Conservation (phyloP, 768 basidiomycete genomes). For the Guyanaporus albipodus region DNA sequence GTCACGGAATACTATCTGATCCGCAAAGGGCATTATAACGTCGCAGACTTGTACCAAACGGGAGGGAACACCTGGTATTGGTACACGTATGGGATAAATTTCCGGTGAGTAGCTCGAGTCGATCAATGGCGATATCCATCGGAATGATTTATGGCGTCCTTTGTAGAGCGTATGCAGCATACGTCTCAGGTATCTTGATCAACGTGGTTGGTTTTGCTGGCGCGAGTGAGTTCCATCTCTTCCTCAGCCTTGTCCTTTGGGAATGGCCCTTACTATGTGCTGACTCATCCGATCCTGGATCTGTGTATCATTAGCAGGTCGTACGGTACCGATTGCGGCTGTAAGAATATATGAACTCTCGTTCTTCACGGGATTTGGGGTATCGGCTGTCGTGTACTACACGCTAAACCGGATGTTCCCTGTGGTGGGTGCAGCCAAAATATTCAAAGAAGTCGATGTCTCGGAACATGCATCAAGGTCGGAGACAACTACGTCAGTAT, state of each 20-base stretch:
- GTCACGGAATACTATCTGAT: conserved; percentile 79
- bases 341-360: conserved; percentile 73
- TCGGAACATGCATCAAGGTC: conserved; percentile 25
- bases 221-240: conserved; percentile 45
- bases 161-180: conserved; percentile 58
- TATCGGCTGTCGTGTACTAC: conserved; percentile 63
- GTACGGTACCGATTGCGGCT: conserved; percentile 59
- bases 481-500: background rate
- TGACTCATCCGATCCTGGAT: background rate
- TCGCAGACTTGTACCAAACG: conserved; percentile 65
- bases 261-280: background rate
- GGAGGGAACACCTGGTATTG: conserved; percentile 63
- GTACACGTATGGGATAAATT: conserved; percentile 72
- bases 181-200: conserved; percentile 71
- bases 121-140: background rate
- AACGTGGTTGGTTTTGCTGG: conserved; percentile 82
- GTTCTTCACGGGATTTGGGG: conserved; percentile 81
- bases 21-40: conserved; percentile 63
- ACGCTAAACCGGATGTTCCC: conserved; percentile 58
- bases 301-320: conserved; percentile 41
- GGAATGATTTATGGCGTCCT: background rate
- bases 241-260: background rate
- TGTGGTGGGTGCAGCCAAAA: conserved; percentile 42
- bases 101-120: conserved; percentile 40
- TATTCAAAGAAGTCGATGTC: conserved; percentile 59